Base-by-base conservation (phyloP, 1,284 basidiomycete genomes). In the Ganoderma multipileum region DNA sequence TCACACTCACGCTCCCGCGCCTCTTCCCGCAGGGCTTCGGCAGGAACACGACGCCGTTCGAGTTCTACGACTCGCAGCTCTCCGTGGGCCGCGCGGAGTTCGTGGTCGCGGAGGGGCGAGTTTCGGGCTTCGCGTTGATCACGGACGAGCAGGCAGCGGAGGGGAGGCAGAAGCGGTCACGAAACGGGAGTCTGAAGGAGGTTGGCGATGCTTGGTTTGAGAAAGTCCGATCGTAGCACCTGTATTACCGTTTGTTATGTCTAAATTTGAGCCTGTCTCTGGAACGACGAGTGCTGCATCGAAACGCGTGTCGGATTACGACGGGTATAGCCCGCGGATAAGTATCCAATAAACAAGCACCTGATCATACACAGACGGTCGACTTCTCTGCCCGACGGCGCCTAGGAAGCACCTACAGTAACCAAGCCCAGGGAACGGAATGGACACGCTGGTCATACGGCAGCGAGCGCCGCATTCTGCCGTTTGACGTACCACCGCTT, bases 1-100 rank as follows among this genome's bases (percentile, higher is more conserved):
- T 79, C 70, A 58, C 18, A 5, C 30, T 74, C 33, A 41, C 54
- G 16, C 61, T 73, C 41, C 73, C 72, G 2, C 61, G 69, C 23
- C 69, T 79, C 3, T 79, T 77, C 64, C 74, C 76, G 20, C 16
- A 69, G 11, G 79, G 79, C 1, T 79, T 78, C 61, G 78, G 78
- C 3, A 30, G 33, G 61, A 71, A 79, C 68, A 69, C 58, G 39
- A 76, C 74, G 3, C 71, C 77, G n/a, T 79, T 80, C 66, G 74
- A 77, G 66, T 69, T 68, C 44, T 66, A 30, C 44, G 72, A 73
- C 61, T 57, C 63, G 39, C 71, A 65, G 9, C 42, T 61, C n/a
- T 44, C 61, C 23, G 67, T 72, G 47, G 71, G 69, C 1, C 39
- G 52, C 1, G 71, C 64, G n/a, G 65, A 72, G 62, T 74, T 76